Conservation (phyloP, 2,329 filamentous ascomycete genomes). For the Hortaea sp. region DNA sequence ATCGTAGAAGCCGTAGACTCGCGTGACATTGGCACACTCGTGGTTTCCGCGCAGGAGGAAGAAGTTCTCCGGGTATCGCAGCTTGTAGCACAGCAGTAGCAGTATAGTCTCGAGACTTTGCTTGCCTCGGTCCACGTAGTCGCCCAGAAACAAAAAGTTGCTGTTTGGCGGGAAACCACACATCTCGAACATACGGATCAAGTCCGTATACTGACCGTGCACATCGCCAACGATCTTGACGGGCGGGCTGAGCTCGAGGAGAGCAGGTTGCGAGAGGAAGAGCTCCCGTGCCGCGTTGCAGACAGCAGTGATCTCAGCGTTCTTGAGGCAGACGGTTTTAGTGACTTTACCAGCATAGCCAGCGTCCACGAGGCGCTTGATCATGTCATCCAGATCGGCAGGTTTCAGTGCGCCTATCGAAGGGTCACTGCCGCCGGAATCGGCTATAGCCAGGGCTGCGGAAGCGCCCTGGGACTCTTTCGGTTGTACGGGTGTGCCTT, state of each 20-base stretch:
- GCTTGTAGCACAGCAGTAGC: conserved; percentile 87
- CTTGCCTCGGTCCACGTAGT: conserved; percentile 95
- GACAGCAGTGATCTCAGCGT: conserved; percentile 91
- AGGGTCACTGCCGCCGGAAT: conserved; percentile 5
- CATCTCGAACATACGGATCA: conserved; percentile 97
- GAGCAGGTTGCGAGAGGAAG: conserved; percentile 80
- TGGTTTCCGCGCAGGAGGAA: conserved; percentile 91
- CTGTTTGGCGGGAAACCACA: conserved; percentile 87
- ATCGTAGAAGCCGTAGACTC: conserved; percentile 96
- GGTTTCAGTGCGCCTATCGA: conserved; percentile 78
- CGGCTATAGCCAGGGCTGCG: conserved; percentile 20
- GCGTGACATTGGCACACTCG: conserved; percentile 90
- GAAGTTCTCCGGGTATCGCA: conserved; percentile 96
- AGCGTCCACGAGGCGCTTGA: conserved; percentile 84
- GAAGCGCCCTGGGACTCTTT: conserved; percentile 16
- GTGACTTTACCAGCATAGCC: conserved; percentile 95
- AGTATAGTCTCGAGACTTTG: conserved; percentile 92
- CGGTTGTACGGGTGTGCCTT: conserved; percentile 21
- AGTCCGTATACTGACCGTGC: conserved; percentile 90
- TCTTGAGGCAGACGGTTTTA: conserved; percentile 94
- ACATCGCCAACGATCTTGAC: conserved; percentile 98
- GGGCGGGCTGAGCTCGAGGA: conserved; percentile 83
- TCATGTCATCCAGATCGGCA: conserved; percentile 94
- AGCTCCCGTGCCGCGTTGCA: conserved; percentile 82
- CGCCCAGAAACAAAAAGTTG: conserved; percentile 89